A percentile compares a stretch with the other conserved stretches of the same genome.
phyloP scores from a whole-genome alignment of 1,284 basidiomycete genomes.

The Heterobasidion occidentale region DNA sequence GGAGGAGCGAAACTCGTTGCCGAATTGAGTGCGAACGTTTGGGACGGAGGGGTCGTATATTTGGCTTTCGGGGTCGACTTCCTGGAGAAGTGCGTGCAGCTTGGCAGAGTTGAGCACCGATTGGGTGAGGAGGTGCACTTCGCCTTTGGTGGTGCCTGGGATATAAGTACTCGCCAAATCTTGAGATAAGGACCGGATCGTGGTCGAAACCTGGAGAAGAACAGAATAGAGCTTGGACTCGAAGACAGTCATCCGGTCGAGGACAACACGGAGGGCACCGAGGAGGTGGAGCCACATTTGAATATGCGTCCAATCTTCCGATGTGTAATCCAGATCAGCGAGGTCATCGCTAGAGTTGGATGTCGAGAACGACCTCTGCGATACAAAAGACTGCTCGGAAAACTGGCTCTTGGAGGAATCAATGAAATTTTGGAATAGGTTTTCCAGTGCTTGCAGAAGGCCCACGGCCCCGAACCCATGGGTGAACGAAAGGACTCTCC shows the following conservation, averaged over 20 bases:
- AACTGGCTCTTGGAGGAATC: constrained; percentile 53
- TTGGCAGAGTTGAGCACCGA: constrained; percentile 78
- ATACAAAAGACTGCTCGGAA: constrained; percentile 27
- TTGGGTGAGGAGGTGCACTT: constrained; percentile 68
- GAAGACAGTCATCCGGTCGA: constrained; percentile 58
- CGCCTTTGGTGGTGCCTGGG: constrained; percentile 60
- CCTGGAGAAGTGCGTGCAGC: constrained; percentile 58
- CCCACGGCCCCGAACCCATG: constrained; percentile 79
- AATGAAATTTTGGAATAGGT: constrained; percentile 61
- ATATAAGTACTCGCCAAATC: constrained; percentile 49
- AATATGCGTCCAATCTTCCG: constrained; percentile 82
- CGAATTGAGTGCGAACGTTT: not conserved
- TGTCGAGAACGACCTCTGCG: constrained; percentile 19
- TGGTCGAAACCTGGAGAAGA: constrained; percentile 50
- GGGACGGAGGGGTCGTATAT: constrained; percentile 12
- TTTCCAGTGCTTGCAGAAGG: constrained; percentile 68
- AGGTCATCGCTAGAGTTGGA: constrained; percentile 46
- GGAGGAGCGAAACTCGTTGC: constrained; percentile 39
- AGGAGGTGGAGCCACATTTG: constrained; percentile 80
- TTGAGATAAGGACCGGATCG: constrained; percentile 45
- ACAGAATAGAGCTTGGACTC: constrained; percentile 59
- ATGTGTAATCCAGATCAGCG: constrained; percentile 77
- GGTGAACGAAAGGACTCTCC: constrained; percentile 72
- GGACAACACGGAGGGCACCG: constrained; percentile 64
- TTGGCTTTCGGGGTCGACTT: constrained; percentile 34